Conservation (phyloP, 257 asterid genomes). For the Forsythia viridissima region DNA sequence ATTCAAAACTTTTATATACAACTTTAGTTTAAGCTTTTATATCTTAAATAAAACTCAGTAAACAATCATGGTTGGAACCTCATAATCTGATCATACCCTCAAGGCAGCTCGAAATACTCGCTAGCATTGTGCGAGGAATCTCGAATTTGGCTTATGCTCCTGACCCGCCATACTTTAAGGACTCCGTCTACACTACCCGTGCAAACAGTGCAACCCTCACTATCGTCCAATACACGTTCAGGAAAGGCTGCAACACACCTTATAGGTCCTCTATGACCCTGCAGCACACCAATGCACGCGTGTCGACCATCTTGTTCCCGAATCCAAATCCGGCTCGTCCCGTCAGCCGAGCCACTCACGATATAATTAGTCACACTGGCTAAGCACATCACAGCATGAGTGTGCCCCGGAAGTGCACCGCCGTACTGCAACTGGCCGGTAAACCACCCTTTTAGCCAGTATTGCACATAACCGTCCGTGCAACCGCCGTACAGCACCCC, state of each 20-base stretch:
- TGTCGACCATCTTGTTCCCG: constrained; percentile 69
- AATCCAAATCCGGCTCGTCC: constrained; percentile 70
- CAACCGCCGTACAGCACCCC: constrained; percentile 82
- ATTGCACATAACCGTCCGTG: constrained; percentile 86
- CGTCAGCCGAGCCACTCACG: constrained; percentile 82
- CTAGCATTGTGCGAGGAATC: constrained; percentile 37
- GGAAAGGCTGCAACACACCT: constrained; percentile 58
- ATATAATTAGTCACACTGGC: constrained; percentile 50
- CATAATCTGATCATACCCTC: neutral
- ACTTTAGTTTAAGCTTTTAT: neutral
- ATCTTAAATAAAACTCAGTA: neutral
- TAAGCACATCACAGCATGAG: constrained; percentile 83
- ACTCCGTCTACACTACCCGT: constrained; percentile 91
- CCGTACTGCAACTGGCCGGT: constrained; percentile 90
- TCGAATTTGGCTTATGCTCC: constrained; percentile 21
- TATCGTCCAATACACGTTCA: constrained; percentile 39
- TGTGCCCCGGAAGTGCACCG: constrained; percentile 83
- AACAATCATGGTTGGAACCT: neutral
- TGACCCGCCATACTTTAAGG: constrained; percentile 76
- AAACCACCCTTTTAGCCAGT: constrained; percentile 85
- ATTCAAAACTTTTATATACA: neutral
- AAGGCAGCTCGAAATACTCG: constrained; percentile 41
- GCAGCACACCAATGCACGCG: constrained; percentile 62
- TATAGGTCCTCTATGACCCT: constrained; percentile 84
- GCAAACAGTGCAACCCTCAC: constrained; percentile 70